Percentiles rank a stretch among this genome's conserved stretches.
phyloP scores from a whole-genome alignment of 2,329 filamentous ascomycete genomes.

The Didymella keratinophila region DNA sequence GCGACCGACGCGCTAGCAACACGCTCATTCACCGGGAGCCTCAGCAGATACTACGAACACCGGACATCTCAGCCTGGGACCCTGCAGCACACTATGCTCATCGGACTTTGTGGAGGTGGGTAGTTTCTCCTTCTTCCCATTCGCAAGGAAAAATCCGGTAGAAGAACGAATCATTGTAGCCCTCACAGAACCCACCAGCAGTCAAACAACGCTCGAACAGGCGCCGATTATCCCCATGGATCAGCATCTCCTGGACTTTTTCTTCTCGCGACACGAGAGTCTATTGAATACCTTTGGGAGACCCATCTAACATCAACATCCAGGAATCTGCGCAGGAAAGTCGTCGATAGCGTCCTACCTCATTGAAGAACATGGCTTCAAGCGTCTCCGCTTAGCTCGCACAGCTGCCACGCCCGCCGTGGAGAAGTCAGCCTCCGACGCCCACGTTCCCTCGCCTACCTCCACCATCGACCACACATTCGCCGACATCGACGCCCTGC shows the following conservation, averaged over 20 bases:
- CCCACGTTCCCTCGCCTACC: constrained; percentile 26
- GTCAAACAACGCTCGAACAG: too few relatives aligned
- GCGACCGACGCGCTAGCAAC: constrained; percentile 17
- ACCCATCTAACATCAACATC: constrained; percentile 24
- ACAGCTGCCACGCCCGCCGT: constrained; percentile 49
- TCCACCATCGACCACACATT: constrained; percentile 47
- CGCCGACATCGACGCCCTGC: constrained; percentile 67
- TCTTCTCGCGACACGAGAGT: neutral
- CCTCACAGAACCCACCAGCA: too few relatives aligned
- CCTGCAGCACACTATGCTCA: constrained; percentile 64
- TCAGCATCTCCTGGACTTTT: too few relatives aligned
- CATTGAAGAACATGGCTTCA: constrained; percentile 83
- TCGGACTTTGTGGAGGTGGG: constrained; percentile 69
- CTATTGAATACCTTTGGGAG: neutral
- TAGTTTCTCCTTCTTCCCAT: too few relatives aligned
- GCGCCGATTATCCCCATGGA: too few relatives aligned
- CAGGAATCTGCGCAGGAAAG: constrained; percentile 93
- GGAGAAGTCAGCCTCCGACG: constrained; percentile 51
- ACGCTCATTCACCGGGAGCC: constrained; percentile 5
- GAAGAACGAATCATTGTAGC: too few relatives aligned
- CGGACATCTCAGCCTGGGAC: too few relatives aligned
- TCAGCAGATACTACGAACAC: neutral
- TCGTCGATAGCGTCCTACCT: constrained; percentile 88
- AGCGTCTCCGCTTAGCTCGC: constrained; percentile 68
- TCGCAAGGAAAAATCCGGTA: too few relatives aligned